phyloP scores from a whole-genome alignment of 202 grass and related monocot species.

The Carex arenaria region DNA sequence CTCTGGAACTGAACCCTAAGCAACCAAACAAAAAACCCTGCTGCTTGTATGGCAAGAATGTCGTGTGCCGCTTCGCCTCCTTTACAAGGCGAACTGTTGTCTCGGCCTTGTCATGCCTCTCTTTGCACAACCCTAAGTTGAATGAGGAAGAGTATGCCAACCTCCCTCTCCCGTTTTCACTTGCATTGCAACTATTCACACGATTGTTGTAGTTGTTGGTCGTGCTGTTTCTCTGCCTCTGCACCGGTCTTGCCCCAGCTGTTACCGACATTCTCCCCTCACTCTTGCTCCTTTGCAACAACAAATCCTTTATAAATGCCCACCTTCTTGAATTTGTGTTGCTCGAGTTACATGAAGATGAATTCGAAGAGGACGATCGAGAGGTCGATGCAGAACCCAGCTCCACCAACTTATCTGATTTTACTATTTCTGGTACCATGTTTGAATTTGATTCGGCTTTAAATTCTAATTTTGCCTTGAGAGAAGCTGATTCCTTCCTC shows the following conservation, averaged over 20 bases:
- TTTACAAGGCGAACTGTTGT: neutral
- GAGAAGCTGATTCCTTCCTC: neutral
- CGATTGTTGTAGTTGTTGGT: neutral
- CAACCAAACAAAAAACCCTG: conserved; percentile 9
- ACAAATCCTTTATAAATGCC: conserved; percentile 4
- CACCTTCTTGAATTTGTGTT: conserved; percentile 14
- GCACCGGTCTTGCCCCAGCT: neutral
- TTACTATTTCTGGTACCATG: neutral
- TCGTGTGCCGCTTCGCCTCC: conserved; percentile 1
- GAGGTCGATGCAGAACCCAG: conserved; percentile 21
- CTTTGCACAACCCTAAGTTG: neutral
- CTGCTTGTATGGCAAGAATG: conserved; percentile 6
- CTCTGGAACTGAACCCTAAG: neutral
- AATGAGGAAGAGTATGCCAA: neutral
- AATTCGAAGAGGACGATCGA: conserved; percentile 25
- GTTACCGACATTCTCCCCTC: conserved; percentile 27
- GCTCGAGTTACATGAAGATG: neutral
- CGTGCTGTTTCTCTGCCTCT: neutral
- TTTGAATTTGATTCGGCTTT: neutral
- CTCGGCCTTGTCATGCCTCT: neutral
- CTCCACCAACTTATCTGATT: neutral
- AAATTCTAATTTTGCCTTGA: neutral
- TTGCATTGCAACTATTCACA: too few relatives aligned
- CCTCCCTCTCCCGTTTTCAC: neutral
- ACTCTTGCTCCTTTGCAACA: conserved; percentile 27